These are phyloP conservation scores for Trichoderma polysporum DNA, from an alignment of 2,329 filamentous ascomycete species.

Conservation along the genomic window DNA sequence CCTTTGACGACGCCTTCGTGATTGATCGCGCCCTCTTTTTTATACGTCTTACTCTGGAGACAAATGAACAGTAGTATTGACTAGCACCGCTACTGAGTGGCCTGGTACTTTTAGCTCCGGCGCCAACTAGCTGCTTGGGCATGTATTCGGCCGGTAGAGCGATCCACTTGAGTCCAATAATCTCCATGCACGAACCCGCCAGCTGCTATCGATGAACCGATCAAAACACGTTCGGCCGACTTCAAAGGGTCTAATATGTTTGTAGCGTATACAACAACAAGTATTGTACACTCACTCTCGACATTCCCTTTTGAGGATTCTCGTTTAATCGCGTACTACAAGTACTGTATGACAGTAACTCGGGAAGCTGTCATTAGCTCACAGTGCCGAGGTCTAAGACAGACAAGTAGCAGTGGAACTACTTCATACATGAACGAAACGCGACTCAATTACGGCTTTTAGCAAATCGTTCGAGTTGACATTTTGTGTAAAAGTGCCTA, in stretches of 20 bases:
- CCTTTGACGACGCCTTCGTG: neutral
- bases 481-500: neutral
- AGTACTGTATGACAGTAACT: neutral
- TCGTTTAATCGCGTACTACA: neutral
- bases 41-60: neutral
- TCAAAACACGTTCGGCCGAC: neutral
- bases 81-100: neutral
- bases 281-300: too few relatives aligned
- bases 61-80: neutral
- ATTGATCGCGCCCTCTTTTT: neutral
- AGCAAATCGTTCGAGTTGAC: neutral
- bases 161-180: neutral
- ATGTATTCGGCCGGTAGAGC: neutral
- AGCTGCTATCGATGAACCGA: neutral
- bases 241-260: neutral
- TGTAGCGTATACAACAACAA: too few relatives aligned
- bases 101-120: conserved; percentile 3
- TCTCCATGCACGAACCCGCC: neutral
- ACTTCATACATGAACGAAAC: neutral
- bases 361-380: neutral
- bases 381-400: neutral
- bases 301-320: neutral
- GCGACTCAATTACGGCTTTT: neutral
- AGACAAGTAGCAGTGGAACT: neutral
- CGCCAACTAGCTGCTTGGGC: conserved; percentile 4